phyloP scores from a whole-genome alignment of 2,329 filamentous ascomycete genomes.

The Mycocentrospora acerina region DNA sequence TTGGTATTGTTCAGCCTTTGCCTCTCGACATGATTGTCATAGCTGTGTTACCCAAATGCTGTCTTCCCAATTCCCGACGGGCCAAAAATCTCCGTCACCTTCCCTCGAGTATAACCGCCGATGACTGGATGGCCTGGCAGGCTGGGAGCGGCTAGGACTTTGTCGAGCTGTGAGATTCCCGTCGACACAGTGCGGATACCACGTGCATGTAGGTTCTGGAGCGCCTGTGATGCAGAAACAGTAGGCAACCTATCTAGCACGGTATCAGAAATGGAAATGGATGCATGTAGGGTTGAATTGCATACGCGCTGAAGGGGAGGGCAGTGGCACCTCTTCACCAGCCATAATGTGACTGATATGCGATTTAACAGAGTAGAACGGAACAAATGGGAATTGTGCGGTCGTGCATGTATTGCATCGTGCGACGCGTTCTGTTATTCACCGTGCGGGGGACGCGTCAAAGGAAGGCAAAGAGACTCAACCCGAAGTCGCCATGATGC shows the following conservation, averaged over 20 bases:
- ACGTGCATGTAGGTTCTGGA: slow-evolving; percentile 60
- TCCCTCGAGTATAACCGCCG: slow-evolving; percentile 69
- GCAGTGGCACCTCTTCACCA: slow-evolving; percentile 25
- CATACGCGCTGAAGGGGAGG: slow-evolving; percentile 44
- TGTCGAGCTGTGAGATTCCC: slow-evolving; percentile 53
- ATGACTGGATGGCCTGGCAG: slow-evolving; percentile 22
- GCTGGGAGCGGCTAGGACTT: slow-evolving; percentile 34
- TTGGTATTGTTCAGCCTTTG: slow-evolving; percentile 44
- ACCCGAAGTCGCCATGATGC: slow-evolving; percentile 2
- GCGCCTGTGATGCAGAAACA: slow-evolving; percentile 71
- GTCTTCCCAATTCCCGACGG: slow-evolving; percentile 87
- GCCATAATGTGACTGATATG: slow-evolving; percentile 26
- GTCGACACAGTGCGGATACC: slow-evolving; percentile 51
- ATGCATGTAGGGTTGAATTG: slow-evolving; percentile 2
- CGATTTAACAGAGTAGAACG: slow-evolving; percentile 3
- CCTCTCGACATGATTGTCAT: slow-evolving; percentile 11
- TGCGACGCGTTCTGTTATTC: slow-evolving; percentile 15
- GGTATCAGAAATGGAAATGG: slow-evolving; percentile 14
- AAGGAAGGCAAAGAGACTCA: not conserved
- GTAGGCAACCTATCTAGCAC: slow-evolving; percentile 71
- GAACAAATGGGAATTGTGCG: slow-evolving; percentile 4
- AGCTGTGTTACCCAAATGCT: slow-evolving; percentile 64
- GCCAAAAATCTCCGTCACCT: slow-evolving; percentile 85
- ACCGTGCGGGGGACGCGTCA: slow-evolving; percentile 5
- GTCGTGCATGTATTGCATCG: slow-evolving; percentile 10